A percentile compares a stretch with the other conserved stretches of the same genome.
phyloP scores from a whole-genome alignment of 2,329 filamentous ascomycete genomes.

The Penicillium sp. region DNA sequence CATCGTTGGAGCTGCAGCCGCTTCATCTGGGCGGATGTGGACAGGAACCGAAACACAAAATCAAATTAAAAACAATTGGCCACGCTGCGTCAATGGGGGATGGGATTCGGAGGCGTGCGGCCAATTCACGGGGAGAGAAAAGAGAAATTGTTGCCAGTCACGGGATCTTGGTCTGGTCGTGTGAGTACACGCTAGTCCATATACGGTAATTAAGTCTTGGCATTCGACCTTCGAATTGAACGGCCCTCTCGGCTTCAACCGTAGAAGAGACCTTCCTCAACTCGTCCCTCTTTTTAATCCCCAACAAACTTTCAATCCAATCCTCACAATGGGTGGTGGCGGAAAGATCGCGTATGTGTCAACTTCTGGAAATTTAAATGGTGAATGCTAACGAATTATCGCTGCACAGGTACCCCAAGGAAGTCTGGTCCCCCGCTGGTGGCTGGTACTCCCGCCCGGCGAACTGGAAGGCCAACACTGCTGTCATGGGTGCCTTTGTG shows the following conservation, averaged over 20 bases:
- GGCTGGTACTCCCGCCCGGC: conserved; percentile 94
- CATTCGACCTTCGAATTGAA: conserved; percentile 28
- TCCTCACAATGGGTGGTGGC: conserved; percentile 67
- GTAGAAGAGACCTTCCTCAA: conserved; percentile 22
- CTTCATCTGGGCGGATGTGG: conserved; percentile 46
- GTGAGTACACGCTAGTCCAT: conserved; percentile 33
- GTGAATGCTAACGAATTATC: conserved; percentile 24
- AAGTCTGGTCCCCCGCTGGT: conserved; percentile 98
- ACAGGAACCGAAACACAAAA: conserved; percentile 11
- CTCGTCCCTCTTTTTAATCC: conserved; percentile 22
- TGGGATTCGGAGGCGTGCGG: conserved; percentile 17
- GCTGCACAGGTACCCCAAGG: conserved; percentile 79
- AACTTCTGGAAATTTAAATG: conserved; percentile 39
- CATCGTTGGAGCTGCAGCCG: conserved; percentile 53
- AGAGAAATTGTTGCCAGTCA: conserved; percentile 41
- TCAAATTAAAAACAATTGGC: conserved; percentile 8
- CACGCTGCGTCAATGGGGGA: conserved; percentile 16
- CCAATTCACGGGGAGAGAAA: conserved; percentile 33
- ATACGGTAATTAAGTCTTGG: conserved; percentile 28
- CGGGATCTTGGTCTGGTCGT: conserved; percentile 36
- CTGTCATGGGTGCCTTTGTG: conserved; percentile 68
- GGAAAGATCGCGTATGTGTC: conserved; percentile 67
- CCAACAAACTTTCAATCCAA: conserved; percentile 24
- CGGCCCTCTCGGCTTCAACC: conserved; percentile 33
- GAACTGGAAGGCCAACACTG: conserved; percentile 95